A percentile compares a stretch with the other conserved stretches of the same genome.
Evolutionary conservation across 1,284 basidiomycete genomes (phyloP).

Genomic region (Boletellus deceptivus): DNA sequence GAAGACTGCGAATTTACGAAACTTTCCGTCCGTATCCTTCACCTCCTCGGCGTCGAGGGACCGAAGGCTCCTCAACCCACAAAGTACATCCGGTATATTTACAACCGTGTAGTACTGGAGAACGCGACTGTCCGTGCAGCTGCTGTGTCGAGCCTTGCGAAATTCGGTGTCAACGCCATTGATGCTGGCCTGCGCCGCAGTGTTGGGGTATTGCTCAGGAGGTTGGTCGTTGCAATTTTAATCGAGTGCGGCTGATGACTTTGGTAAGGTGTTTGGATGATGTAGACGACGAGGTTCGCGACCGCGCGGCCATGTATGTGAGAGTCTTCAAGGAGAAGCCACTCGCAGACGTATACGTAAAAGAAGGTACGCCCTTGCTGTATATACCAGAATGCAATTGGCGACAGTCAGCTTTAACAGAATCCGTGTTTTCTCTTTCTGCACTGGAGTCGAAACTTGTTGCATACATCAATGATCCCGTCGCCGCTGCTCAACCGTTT

Average conservation of each 20-base stretch:
- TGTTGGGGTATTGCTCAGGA: slow-evolving; percentile 80
- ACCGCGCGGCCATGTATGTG: slow-evolving; percentile 94
- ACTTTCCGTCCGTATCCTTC: slow-evolving; percentile 94
- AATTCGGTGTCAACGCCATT: slow-evolving; percentile 89
- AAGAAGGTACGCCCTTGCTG: slow-evolving; percentile 64
- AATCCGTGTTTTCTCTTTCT: slow-evolving; percentile 88
- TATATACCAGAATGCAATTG: not conserved
- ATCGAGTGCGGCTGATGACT: slow-evolving; percentile 8
- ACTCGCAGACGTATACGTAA: slow-evolving; percentile 84
- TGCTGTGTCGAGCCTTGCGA: slow-evolving; percentile 91
- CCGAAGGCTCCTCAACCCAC: slow-evolving; percentile 94
- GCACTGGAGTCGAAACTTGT: slow-evolving; percentile 86
- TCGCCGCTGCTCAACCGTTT: slow-evolving; percentile 68
- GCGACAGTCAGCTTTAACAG: slow-evolving; percentile 40
- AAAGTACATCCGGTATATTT: slow-evolving; percentile 99
- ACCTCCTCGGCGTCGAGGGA: slow-evolving; percentile 94
- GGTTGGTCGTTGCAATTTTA: slow-evolving; percentile 46
- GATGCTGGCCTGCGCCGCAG: slow-evolving; percentile 83
- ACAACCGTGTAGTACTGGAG: slow-evolving; percentile 98
- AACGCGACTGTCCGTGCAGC: slow-evolving; percentile 98
- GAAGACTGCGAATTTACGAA: slow-evolving; percentile 99
- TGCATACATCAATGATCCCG: slow-evolving; percentile 82
- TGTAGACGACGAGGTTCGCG: slow-evolving; percentile 98
- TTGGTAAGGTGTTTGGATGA: slow-evolving; percentile 87
- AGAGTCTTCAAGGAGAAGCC: slow-evolving; percentile 79